Base-by-base conservation (phyloP, 768 basidiomycete genomes). In the Suillus americanus region DNA sequence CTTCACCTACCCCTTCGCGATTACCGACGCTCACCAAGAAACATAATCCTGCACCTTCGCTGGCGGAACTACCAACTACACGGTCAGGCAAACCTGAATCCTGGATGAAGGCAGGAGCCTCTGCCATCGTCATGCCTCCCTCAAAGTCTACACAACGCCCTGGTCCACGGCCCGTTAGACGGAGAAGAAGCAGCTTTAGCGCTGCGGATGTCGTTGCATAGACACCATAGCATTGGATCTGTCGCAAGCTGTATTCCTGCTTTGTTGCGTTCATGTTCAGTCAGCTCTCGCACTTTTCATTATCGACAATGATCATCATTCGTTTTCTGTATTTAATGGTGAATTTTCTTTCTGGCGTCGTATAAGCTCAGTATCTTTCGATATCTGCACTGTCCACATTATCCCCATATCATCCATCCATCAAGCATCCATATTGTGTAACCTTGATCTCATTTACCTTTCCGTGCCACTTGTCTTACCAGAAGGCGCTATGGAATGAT, bases 181-280 rank as follows among this genome's bases (percentile, higher is more conserved):
- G 91, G 66, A 80, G 93, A 72, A 82, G 93, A 65, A 94, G 93
- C 72, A 95, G 94, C 70, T 95, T 95, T 76, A 94, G 94, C 73
- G 82, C 89, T 63, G 92, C 90, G 4, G 93, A 95, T 74, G 89
- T 94, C 25, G 86, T 94, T 65, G 92, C 90, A 71, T 94, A 79
- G 78, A 56, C 53, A 45, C 59, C 41, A 38, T 55, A 64, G 9
- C 13, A 62, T 14, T 57, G 46, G n/a, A 48, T 43, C 50, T 64
- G 40, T 41, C 20, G 40, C 62, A 53, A 60, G 61, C 62, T 50
- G 28, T 60, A 48, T 67, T 48, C 43, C 37, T 59, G 35, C 40
- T 41, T 57, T 64, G 23, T 67, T 67, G 66, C 54, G 68, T 67
- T 72, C 62, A 43, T 67, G 62, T 51, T 59, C 55, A 67, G 41